A percentile compares a stretch with the other conserved stretches of the same genome.
These are phyloP conservation scores for Agarophyton chilense DNA, from an alignment of 23 red algal species.

Conservation along the genomic window DNA sequence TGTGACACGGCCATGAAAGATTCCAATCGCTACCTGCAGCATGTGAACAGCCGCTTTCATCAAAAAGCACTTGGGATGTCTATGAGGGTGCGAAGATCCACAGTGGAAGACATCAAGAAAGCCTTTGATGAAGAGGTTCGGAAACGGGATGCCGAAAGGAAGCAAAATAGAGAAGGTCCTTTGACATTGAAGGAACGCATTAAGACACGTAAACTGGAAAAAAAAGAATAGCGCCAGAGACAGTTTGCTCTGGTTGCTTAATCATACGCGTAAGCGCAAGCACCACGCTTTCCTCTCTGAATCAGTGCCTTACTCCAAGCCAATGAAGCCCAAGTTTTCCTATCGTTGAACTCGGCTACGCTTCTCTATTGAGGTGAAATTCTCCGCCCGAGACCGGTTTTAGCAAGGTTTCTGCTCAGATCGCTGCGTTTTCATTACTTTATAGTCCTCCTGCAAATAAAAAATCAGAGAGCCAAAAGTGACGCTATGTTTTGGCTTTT, in stretches of 20 bases:
- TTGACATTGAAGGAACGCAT: conserved; percentile 6
- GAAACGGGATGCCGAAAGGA: not conserved
- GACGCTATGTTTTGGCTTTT: too few species aligned
- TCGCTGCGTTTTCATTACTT: not conserved
- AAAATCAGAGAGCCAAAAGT: too few species aligned
- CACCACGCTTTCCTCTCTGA: not conserved
- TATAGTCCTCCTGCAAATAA: too few species aligned
- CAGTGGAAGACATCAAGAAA: conserved; percentile 42
- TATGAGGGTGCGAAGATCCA: conserved; percentile 68
- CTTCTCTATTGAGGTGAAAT: too few species aligned
- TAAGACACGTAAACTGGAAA: not conserved
- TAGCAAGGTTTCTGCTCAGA: too few species aligned
- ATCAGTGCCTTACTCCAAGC: too few species aligned
- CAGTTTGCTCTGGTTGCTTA: not conserved
- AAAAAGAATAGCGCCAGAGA: not conserved
- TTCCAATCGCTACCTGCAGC: conserved; percentile 65
- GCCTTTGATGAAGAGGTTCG: conserved; percentile 65
- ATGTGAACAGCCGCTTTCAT: conserved; percentile 83
- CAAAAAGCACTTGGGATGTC: conserved; percentile 79
- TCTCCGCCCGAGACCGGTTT: too few species aligned
- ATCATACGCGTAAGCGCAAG: not conserved
- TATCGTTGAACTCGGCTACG: too few species aligned
- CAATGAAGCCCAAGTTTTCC: too few species aligned
- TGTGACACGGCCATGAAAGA: conserved; percentile 81
- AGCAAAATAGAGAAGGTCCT: not conserved